phyloP scores from a whole-genome alignment of 2,329 filamentous ascomycete genomes.

The Xylaria sp. region DNA sequence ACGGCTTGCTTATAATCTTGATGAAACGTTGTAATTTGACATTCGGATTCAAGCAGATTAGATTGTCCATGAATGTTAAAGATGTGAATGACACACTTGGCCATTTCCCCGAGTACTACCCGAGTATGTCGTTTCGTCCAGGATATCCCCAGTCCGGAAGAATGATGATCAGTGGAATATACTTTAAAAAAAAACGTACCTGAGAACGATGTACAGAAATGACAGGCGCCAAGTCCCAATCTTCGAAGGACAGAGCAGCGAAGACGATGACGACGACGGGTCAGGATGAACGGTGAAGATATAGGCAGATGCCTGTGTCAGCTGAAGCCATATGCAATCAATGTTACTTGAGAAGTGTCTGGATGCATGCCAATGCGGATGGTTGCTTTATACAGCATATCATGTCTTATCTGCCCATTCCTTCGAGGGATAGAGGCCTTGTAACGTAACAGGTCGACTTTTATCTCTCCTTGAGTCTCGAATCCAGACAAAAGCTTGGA shows the following conservation, averaged over 20 bases:
- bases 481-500: conserved; percentile 16
- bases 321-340: conserved; percentile 18
- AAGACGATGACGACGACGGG: neutral
- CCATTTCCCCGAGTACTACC: conserved; percentile 14
- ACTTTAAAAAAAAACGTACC: conserved; percentile 16
- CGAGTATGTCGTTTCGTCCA: conserved; percentile 7
- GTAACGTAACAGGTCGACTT: neutral
- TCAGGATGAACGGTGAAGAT: neutral
- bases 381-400: neutral
- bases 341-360: neutral
- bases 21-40: conserved; percentile 43
- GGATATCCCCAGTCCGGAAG: neutral
- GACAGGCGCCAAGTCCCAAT: conserved; percentile 20
- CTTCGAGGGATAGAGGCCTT: neutral
- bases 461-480: neutral
- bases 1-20: conserved; percentile 30
- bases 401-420: neutral
- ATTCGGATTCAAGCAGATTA: conserved; percentile 19
- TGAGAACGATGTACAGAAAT: conserved; percentile 25
- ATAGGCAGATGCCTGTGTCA: conserved; percentile 2
- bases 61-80: conserved; percentile 37
- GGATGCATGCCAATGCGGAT: neutral
- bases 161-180: neutral
- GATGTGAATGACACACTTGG: conserved; percentile 20
- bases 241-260: neutral